A percentile compares a stretch with the other conserved stretches of the same genome.
phyloP scores from a whole-genome alignment of 2,329 filamentous ascomycete species.

The Didymella lethalis region DNA sequence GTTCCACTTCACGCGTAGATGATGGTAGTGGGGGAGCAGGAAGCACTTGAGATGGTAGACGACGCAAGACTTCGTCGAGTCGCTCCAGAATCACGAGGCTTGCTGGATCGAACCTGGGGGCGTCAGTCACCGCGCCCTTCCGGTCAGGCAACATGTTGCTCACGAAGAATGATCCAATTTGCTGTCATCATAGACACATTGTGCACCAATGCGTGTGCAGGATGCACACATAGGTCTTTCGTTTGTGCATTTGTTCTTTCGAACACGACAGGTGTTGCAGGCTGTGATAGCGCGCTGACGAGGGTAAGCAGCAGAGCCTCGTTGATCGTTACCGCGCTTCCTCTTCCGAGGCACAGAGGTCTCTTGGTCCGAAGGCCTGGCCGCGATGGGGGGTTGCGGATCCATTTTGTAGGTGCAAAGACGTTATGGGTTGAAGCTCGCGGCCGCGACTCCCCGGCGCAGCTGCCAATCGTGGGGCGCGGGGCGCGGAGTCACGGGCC shows the following conservation, averaged over 20 bases:
- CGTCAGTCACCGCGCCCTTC: neutral
- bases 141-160: neutral
- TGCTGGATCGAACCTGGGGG: neutral
- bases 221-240: neutral
- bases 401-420: neutral
- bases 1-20: neutral
- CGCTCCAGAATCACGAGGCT: neutral
- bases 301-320: neutral
- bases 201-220: neutral
- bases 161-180: neutral
- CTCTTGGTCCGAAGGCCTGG: neutral
- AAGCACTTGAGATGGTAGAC: neutral
- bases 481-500: neutral
- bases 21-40: neutral
- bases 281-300: neutral
- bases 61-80: neutral
- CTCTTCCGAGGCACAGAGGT: neutral
- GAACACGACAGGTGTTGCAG: slow-evolving; percentile 1
- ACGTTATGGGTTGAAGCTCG: neutral
- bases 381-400: neutral
- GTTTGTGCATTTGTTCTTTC: slow-evolving; percentile 2
- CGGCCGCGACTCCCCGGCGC: neutral
- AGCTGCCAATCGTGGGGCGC: neutral
- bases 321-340: neutral
- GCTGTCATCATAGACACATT: neutral